These are phyloP conservation scores for Leccinum fallax DNA, from an alignment of 1,284 basidiomycete species.

Conservation along the genomic window DNA sequence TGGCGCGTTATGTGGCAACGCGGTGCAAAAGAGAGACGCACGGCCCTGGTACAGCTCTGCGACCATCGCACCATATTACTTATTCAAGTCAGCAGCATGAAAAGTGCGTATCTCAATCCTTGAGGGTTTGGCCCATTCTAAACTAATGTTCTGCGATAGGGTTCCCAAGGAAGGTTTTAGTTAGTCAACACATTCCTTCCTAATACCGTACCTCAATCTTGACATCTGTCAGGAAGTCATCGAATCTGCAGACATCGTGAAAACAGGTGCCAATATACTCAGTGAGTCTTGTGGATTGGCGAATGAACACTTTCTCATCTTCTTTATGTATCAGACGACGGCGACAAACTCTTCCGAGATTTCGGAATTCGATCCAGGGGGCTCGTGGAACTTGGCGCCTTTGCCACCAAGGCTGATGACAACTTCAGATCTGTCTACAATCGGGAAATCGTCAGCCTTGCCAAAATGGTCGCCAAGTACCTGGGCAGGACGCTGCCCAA, in stretches of 20 bases:
- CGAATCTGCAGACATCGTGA: slow-evolving; percentile 47
- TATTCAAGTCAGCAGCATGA: slow-evolving; percentile 60
- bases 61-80: slow-evolving; percentile 51
- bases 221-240: slow-evolving; percentile 44
- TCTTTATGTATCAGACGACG: slow-evolving; percentile 49
- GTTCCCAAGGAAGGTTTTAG: slow-evolving; percentile 48
- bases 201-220: background rate
- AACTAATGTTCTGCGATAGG: slow-evolving; percentile 24
- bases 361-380: slow-evolving; percentile 54
- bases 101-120: slow-evolving; percentile 37
- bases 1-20: slow-evolving; percentile 50
- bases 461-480: slow-evolving; percentile 56
- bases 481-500: slow-evolving; percentile 51
- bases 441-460: slow-evolving; percentile 54
- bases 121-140: background rate
- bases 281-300: slow-evolving; percentile 41
- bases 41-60: slow-evolving; percentile 57
- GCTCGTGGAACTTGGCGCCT: slow-evolving; percentile 57
- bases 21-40: slow-evolving; percentile 38
- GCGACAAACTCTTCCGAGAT: slow-evolving; percentile 60
- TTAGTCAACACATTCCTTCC: slow-evolving; percentile 3
- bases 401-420: slow-evolving; percentile 53
- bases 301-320: background rate
- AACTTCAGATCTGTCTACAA: slow-evolving; percentile 38
- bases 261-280: slow-evolving; percentile 62